Percentiles rank a stretch among this genome's conserved stretches.
Evolutionary conservation across 2,329 filamentous ascomycete genomes (phyloP).

Genomic region (Fusarium sp.): DNA sequence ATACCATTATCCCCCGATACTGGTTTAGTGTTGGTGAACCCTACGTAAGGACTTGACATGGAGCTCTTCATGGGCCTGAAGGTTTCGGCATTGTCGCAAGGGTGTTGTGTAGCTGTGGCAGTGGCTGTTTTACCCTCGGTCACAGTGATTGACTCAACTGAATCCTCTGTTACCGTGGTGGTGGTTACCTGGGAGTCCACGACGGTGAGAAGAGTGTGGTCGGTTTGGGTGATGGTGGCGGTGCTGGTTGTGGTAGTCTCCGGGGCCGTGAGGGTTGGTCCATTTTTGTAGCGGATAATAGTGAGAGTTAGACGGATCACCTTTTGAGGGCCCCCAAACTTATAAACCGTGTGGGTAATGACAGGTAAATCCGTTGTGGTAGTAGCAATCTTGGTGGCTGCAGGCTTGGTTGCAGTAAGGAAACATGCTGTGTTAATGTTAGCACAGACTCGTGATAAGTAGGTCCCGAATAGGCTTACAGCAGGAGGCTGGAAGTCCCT

Average conservation of each 20-base stretch:
- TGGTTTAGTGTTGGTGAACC: background rate
- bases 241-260: background rate
- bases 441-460: background rate
- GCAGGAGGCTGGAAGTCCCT: background rate
- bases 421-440: background rate
- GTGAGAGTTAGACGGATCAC: background rate
- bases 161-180: background rate
- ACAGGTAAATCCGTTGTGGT: background rate
- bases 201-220: background rate
- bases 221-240: background rate
- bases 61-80: background rate
- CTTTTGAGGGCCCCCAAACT: background rate
- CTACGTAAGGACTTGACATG: background rate
- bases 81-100: background rate
- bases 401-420: background rate
- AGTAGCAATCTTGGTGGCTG: background rate
- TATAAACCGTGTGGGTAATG: background rate
- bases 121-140: background rate
- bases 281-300: background rate
- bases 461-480: background rate
- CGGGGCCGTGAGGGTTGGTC: background rate
- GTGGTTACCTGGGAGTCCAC: background rate
- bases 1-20: background rate
- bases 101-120: background rate
- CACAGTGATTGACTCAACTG: background rate